These are phyloP conservation scores for Suhomyces wounanorum DNA, from an alignment of 1,139 yeast species.

Conservation along the genomic window DNA sequence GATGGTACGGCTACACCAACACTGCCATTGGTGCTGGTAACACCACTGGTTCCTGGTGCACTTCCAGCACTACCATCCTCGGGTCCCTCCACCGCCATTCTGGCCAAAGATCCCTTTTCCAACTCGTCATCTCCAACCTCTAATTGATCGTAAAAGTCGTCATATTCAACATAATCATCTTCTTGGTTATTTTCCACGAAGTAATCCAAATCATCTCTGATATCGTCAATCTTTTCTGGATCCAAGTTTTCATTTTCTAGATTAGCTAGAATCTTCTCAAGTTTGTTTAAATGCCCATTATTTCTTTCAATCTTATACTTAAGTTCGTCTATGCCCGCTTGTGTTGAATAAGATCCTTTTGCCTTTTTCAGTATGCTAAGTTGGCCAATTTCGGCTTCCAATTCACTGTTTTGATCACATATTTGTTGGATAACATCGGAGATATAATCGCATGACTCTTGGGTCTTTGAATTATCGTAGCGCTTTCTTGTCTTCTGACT, in stretches of 20 bases:
- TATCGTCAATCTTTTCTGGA: constrained; percentile 75
- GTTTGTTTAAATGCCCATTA: constrained; percentile 71
- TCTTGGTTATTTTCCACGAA: constrained; percentile 95
- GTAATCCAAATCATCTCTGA: constrained; percentile 89
- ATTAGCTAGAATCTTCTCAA: constrained; percentile 76
- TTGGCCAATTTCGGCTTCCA: constrained; percentile 76
- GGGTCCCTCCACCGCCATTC: constrained; percentile 40
- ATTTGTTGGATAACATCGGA: constrained; percentile 78
- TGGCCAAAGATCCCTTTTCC: constrained; percentile 48
- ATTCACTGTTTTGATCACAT: constrained; percentile 75
- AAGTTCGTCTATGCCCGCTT: constrained; percentile 60
- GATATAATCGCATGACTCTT: constrained; percentile 72
- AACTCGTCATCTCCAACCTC: constrained; percentile 59
- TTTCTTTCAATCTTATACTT: constrained; percentile 74
- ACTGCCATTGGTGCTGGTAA: constrained; percentile 15
- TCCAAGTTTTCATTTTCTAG: constrained; percentile 83
- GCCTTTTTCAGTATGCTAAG: constrained; percentile 52
- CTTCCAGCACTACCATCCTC: constrained; percentile 10
- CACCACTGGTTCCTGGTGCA: constrained; percentile 13
- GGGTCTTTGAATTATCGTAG: constrained; percentile 64
- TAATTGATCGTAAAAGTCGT: constrained; percentile 86
- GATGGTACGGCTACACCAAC: constrained; percentile 6
- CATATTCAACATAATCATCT: constrained; percentile 95
- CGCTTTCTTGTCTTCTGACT: constrained; percentile 43
- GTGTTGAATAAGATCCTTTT: constrained; percentile 42